phyloP scores from a whole-genome alignment of 2,329 filamentous ascomycete species.

The Calonectria henricotiae region DNA sequence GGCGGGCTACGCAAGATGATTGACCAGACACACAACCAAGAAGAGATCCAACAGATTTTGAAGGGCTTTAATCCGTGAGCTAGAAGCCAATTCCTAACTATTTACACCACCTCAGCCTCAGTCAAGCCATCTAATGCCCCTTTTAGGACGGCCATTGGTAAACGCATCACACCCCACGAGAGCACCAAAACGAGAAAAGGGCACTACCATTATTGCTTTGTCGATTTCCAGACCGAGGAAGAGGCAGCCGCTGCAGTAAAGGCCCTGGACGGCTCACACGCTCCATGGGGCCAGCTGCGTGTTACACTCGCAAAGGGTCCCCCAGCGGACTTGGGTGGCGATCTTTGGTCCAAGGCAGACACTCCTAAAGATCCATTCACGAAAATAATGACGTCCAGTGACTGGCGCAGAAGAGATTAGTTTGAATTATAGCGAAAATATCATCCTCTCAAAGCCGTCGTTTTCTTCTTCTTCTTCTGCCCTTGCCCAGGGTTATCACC shows the following conservation, averaged over 20 bases:
- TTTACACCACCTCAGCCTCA: not conserved
- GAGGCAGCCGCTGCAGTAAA: conserved; percentile 69
- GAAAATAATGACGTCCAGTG: not conserved
- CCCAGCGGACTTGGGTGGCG: conserved; percentile 2
- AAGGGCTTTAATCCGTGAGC: conserved; percentile 59
- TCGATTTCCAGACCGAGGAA: conserved; percentile 72
- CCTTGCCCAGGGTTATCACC: too few species aligned
- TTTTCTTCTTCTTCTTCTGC: too few species aligned
- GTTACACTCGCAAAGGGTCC: not conserved
- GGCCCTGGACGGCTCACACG: conserved; percentile 45
- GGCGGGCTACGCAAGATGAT: conserved; percentile 68
- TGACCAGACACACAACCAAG: conserved; percentile 65
- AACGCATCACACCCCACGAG: conserved; percentile 73
- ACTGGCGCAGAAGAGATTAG: not conserved
- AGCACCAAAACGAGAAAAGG: conserved; percentile 68
- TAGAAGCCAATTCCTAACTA: not conserved
- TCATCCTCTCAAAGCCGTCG: too few species aligned
- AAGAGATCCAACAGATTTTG: conserved; percentile 66
- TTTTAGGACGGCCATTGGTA: conserved; percentile 58
- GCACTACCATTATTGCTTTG: conserved; percentile 77
- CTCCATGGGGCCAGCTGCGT: conserved; percentile 5
- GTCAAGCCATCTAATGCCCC: not conserved
- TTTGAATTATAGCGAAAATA: too few species aligned
- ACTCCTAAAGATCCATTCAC: not conserved
- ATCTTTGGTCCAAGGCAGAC: not conserved